phyloP scores from a whole-genome alignment of 805 yeast species.

The Metschnikowia arizonensis region DNA sequence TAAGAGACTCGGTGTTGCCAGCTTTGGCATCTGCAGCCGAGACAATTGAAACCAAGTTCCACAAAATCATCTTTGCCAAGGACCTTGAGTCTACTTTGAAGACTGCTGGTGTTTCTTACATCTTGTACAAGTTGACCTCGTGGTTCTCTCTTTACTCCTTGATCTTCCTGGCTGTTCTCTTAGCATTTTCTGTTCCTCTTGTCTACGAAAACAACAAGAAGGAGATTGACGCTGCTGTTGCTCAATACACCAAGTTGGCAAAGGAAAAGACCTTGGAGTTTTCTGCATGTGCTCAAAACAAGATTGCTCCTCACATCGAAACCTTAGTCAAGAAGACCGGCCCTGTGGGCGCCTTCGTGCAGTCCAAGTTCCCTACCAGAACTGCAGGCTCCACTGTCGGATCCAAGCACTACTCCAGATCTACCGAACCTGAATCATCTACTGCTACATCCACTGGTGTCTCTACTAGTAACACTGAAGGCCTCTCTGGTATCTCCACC shows the following conservation, averaged over 20 bases:
- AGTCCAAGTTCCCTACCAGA: conserved; percentile 57
- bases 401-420: conserved; percentile 18
- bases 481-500: not conserved
- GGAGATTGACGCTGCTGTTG: conserved; percentile 67
- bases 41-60: conserved; percentile 48
- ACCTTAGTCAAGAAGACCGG: conserved; percentile 57
- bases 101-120: conserved; percentile 63
- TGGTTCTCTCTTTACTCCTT: conserved; percentile 71
- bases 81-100: conserved; percentile 70
- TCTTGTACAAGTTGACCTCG: conserved; percentile 68
- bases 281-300: conserved; percentile 34
- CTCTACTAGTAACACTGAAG: conserved; percentile 11
- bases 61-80: conserved; percentile 60
- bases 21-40: conserved; percentile 44
- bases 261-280: conserved; percentile 48
- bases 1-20: conserved; percentile 40
- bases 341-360: conserved; percentile 60
- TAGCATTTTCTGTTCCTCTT: conserved; percentile 71
- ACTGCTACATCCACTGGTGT: conserved; percentile 29
- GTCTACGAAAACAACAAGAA: conserved; percentile 69
- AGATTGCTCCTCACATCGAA: conserved; percentile 55
- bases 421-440: conserved; percentile 5
- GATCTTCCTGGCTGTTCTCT: conserved; percentile 51
- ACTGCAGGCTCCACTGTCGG: conserved; percentile 71
- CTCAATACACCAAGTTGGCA: conserved; percentile 41